Conservation (phyloP, 176 grass and related monocot species). For the Oryza longistaminata region DNA sequence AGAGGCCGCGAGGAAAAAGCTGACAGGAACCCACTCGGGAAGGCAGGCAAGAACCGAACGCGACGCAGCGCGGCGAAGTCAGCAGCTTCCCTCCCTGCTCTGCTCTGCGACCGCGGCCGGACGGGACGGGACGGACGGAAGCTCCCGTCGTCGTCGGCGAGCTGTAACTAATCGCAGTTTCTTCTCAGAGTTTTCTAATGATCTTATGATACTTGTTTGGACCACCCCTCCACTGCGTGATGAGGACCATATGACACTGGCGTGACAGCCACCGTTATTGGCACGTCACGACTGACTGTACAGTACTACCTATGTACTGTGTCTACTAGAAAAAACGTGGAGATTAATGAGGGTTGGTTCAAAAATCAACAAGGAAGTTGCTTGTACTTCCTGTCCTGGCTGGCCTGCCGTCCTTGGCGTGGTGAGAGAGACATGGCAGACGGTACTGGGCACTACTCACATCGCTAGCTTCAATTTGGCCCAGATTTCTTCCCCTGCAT, state of each 20-base stretch:
- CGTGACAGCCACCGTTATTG: background rate
- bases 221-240: no score
- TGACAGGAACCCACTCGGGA: background rate
- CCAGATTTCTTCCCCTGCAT: no score
- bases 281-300: no score
- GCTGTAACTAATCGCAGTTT: background rate
- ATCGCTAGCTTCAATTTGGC: background rate
- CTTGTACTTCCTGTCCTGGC: no score
- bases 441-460: no score
- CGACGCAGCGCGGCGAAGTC: background rate
- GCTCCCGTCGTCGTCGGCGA: background rate
- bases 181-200: no score
- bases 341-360: no score
- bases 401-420: no score
- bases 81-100: background rate
- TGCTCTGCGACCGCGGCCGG: background rate
- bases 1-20: background rate
- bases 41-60: background rate
- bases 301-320: no score
- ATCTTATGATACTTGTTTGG: background rate
- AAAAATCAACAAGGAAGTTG: no score
- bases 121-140: background rate
- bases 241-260: background rate
- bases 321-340: no score
- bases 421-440: no score